Evolutionary conservation across 306 rosid species (phyloP).

Genomic region (Acmispon strigosus): DNA sequence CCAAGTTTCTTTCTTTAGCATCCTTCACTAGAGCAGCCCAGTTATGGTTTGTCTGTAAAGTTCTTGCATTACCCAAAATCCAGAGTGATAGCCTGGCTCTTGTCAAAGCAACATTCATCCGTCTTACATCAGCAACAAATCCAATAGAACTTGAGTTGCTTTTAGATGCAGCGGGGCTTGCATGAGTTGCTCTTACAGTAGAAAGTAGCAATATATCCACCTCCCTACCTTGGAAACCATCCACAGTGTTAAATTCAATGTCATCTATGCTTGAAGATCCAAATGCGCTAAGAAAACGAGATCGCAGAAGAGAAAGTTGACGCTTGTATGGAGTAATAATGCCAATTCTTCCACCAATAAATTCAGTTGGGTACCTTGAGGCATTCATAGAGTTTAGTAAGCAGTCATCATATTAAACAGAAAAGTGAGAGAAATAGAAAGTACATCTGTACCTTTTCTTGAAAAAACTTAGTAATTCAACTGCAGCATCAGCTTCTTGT

Average conservation of each 20-base stretch:
- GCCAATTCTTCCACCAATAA: constrained; percentile 72
- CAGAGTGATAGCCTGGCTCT: constrained; percentile 89
- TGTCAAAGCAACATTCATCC: constrained; percentile 98
- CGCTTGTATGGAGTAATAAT: constrained; percentile 85
- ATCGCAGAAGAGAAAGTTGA: constrained; percentile 78
- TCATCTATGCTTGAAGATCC: constrained; percentile 57
- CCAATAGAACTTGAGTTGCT: constrained; percentile 62
- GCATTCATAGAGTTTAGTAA: constrained; percentile 20
- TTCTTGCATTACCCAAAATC: constrained; percentile 88
- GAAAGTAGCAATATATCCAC: constrained; percentile 89
- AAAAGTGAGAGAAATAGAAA: neutral
- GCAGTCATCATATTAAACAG: constrained; percentile 11
- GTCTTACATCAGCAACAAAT: constrained; percentile 94
- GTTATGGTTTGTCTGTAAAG: constrained; percentile 68
- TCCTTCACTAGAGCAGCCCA: constrained; percentile 89
- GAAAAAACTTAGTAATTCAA: constrained; percentile 65
- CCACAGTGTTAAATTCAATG: constrained; percentile 87
- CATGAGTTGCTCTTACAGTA: constrained; percentile 79
- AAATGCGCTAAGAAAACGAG: constrained; percentile 67
- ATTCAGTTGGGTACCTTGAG: constrained; percentile 73
- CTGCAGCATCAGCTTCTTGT: constrained; percentile 88
- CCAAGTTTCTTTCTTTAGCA: constrained; percentile 69
- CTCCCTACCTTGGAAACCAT: constrained; percentile 99
- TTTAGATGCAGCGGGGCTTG: constrained; percentile 33
- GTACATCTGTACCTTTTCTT: constrained; percentile 50